These are phyloP conservation scores for Penicillium freii DNA, from an alignment of 2,329 filamentous ascomycete species.

Conservation along the genomic window DNA sequence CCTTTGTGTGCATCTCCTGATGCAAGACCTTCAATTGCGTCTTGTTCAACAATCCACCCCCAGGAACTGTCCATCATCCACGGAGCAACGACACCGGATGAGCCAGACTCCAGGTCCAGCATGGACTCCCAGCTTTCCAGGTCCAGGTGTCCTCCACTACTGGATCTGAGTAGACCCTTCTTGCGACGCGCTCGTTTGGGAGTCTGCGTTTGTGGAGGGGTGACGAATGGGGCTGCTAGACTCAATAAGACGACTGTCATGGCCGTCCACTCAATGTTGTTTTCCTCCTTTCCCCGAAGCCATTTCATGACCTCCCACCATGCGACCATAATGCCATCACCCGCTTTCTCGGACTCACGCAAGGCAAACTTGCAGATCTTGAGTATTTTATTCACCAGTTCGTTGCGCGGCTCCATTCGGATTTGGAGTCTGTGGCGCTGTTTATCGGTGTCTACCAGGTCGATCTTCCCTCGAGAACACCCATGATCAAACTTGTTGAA, in stretches of 20 bases:
- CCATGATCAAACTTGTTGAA: constrained; percentile 58
- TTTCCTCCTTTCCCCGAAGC: constrained; percentile 54
- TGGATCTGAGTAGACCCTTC: constrained; percentile 48
- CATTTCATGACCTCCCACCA: constrained; percentile 76
- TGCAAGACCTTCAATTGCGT: constrained; percentile 35
- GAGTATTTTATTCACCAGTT: constrained; percentile 61
- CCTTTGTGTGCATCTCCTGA: constrained; percentile 15
- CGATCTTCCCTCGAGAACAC: constrained; percentile 60
- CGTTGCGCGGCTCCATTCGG: constrained; percentile 62
- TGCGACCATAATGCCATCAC: constrained; percentile 62
- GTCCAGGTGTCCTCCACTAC: constrained; percentile 48
- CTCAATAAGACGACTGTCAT: constrained; percentile 63
- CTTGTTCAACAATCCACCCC: constrained; percentile 68
- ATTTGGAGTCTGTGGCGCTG: constrained; percentile 66
- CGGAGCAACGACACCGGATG: constrained; percentile 40
- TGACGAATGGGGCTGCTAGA: constrained; percentile 61
- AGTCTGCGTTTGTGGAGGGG: constrained; percentile 31
- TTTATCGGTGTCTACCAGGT: constrained; percentile 63
- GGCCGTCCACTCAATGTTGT: constrained; percentile 67
- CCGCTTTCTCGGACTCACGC: constrained; percentile 53
- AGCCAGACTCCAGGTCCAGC: constrained; percentile 47
- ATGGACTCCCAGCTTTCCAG: constrained; percentile 51
- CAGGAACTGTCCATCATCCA: constrained; percentile 63
- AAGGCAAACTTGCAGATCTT: constrained; percentile 64
- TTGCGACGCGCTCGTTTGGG: constrained; percentile 42